Evolutionary conservation across 768 basidiomycete genomes (phyloP), one percentile per base, ranked within the genome.

Genomic region (Tylopilus cervinicoccineus): DNA sequence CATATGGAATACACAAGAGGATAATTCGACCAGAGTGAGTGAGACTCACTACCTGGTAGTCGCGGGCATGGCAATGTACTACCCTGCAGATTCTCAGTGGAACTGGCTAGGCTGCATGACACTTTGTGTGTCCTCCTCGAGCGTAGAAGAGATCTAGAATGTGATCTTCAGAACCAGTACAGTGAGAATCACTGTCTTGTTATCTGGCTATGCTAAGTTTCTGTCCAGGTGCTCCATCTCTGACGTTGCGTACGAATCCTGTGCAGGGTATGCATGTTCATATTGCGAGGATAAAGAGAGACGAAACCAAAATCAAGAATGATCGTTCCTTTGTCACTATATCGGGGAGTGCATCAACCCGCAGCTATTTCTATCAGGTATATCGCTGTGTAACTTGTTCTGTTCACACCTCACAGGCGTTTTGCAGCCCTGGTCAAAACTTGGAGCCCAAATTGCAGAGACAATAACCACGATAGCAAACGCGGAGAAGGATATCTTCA

Each of bases 221-320:
- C n/a, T 50, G 28, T 48, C 10, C 43, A 92, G 89, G 71, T 66
- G 78, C 83, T 2, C 80, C 85, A 20, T 89, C 89, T 12, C 60
- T 92, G 52, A 83, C 86, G 12, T 72, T 93, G 38, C 81, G 88
- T 32, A 78, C 80, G 22, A 84, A 78, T 1, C 76, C 81, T 16
- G 75, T 75, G 10, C 80, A 83, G 37, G 90, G 90, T 6, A 79
- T 84, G 74, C 85, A 88, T 61, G 76, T 91, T 34, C 89, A 91
- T 53, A 67, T 92, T 23, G 72, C 75, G 23, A 80, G 76, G 55
- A 69, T 75, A 6, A 89, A 81, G 63, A 80, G 83, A 24, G 86
- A 88, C 51, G 76, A 75, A 41, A 57, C 59, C 12, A 75, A 68
- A 50, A 57, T 86, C 28, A 74, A 74, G 51, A 59, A 58, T 12